phyloP scores from a whole-genome alignment of 768 basidiomycete species.

The Asterophora lycoperdoides region DNA sequence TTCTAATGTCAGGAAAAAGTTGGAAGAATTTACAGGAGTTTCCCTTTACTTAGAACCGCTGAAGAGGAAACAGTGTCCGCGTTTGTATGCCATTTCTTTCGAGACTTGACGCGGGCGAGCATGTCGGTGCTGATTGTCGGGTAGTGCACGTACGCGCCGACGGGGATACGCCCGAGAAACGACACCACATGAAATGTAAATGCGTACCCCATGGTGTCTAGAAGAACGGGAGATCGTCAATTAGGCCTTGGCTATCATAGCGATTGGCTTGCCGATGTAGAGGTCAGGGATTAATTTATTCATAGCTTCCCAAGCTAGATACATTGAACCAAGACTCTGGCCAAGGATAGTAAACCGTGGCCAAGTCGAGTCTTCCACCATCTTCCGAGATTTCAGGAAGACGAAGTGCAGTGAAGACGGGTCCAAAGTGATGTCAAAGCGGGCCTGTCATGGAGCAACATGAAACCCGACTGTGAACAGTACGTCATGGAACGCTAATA shows the following conservation, averaged over 20 bases:
- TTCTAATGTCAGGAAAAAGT: not conserved
- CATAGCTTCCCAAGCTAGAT: conserved; percentile 82
- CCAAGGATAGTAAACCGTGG: conserved; percentile 88
- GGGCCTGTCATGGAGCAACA: conserved; percentile 39
- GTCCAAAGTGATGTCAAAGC: conserved; percentile 76
- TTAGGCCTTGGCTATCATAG: not conserved
- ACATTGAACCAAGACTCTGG: conserved; percentile 86
- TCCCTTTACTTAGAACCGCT: conserved; percentile 48
- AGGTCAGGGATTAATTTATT: conserved; percentile 77
- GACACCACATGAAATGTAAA: conserved; percentile 84
- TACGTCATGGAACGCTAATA: conserved; percentile 21
- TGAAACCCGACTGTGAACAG: not conserved
- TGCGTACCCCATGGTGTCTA: conserved; percentile 98
- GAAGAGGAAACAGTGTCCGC: conserved; percentile 52
- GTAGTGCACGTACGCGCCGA: conserved; percentile 94
- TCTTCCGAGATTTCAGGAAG: conserved; percentile 62
- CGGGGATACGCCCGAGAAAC: conserved; percentile 57
- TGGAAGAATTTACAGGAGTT: conserved; percentile 48
- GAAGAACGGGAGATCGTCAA: conserved; percentile 5
- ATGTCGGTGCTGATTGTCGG: conserved; percentile 95
- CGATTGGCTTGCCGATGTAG: conserved; percentile 66
- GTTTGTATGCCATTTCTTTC: conserved; percentile 62
- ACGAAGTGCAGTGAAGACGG: conserved; percentile 71
- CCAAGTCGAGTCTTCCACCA: conserved; percentile 84
- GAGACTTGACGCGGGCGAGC: conserved; percentile 71